Base-by-base conservation (phyloP, 2,329 filamentous ascomycete species). In the Apiospora malaysiana region DNA sequence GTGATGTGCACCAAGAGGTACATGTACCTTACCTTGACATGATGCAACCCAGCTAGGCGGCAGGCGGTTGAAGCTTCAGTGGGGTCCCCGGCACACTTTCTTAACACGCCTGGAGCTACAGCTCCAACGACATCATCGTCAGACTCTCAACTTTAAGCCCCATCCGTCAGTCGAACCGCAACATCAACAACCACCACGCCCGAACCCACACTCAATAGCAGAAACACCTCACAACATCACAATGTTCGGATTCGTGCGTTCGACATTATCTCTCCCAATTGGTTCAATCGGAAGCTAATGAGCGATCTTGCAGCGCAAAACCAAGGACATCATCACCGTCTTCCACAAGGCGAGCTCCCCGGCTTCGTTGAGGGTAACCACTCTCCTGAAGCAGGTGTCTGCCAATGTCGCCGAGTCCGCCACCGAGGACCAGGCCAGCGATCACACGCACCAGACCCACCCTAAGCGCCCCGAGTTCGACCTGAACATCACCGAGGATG, bases 271-370 rank as follows among this genome's bases (percentile, higher is more conserved):
- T 12, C 47, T 16, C 25, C 46, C 43, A 40, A 69, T 63, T 63
- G 56, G 32, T 14, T 18, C 10, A 4, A 23, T 37, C 10, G 8
- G 16, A 43, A 59, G 40, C 46, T 49, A 43, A 46, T 6, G 4
- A 27, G 42, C 42, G 47, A 42, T 59, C 32, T 40, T 63, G 56
- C 14, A 94, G 92, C 89, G 87, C 83, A 95, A 94, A 87, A 88
- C 92, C 75, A 88, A 93, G 82, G 95, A 98, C 85, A 93, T 97
- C 75, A 90, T 98, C 80, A 98, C 95, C 73, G 91, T 99, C 86
- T 99, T 98, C 87, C 95, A 98, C 88, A 93, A 93, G 82, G 89
- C 95, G 71, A 88, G 87, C 77, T 88, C 89, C 69, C 89, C 92
- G 27, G 87, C 92, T 74, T 98, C 95, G 4, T 85, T 89, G 68